phyloP scores from a whole-genome alignment of 2,329 filamentous ascomycete species.

The Sclerotinia sclerotiorum region DNA sequence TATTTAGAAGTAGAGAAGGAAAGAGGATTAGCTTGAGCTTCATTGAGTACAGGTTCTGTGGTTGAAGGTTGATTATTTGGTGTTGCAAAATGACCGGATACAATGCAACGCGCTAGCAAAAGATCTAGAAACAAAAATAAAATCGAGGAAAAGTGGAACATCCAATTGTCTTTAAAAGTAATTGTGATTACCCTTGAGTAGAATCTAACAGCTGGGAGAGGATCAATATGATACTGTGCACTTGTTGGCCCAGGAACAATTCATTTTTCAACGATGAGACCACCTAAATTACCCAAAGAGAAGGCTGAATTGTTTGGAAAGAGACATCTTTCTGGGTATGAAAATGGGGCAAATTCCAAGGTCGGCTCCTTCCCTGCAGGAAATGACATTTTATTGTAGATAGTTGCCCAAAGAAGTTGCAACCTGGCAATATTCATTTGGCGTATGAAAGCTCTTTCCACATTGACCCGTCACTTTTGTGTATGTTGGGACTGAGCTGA shows the following conservation, averaged over 20 bases:
- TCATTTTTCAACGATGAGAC: neutral
- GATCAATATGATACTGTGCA: too few relatives aligned
- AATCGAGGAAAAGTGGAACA: neutral
- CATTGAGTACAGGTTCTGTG: neutral
- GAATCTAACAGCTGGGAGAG: neutral
- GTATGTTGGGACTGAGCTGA: neutral
- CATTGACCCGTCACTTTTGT: neutral
- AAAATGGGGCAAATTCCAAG: neutral
- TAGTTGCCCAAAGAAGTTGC: neutral
- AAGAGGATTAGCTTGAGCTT: constrained; percentile 15
- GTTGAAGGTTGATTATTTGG: neutral
- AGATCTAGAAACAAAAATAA: neutral
- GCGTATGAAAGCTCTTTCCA: neutral
- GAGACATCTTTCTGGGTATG: neutral
- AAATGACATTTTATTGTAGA: too few relatives aligned
- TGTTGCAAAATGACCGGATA: neutral
- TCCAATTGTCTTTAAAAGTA: neutral
- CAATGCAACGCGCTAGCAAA: neutral
- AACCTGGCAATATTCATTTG: neutral
- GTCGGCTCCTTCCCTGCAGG: neutral
- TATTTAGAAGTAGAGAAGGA: constrained; percentile 6
- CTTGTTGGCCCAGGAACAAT: neutral
- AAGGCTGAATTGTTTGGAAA: neutral
- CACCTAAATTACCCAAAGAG: neutral
- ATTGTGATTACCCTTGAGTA: neutral